phyloP scores from a whole-genome alignment of 306 rosid species.

The Castanea mollissima region DNA sequence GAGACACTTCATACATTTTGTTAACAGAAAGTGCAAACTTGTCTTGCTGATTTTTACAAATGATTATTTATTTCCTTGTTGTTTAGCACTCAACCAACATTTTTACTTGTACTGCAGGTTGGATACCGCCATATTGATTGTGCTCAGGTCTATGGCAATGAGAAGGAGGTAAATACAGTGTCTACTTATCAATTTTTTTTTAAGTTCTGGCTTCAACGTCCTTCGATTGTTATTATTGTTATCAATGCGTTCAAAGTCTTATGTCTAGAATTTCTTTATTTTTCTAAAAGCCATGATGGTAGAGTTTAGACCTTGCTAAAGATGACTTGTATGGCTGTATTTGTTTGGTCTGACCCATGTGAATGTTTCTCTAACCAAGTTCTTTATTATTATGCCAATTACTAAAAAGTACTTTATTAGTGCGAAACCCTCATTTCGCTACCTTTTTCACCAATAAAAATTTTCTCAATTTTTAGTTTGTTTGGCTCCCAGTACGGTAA shows the following conservation, averaged over 20 bases:
- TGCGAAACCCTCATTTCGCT: too few relatives aligned
- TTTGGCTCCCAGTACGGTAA: too few relatives aligned
- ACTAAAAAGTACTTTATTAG: too few relatives aligned
- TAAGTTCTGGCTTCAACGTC: not conserved
- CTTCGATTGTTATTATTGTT: not conserved
- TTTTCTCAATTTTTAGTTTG: too few relatives aligned
- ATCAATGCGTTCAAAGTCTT: not conserved
- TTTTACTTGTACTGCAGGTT: conserved; percentile 33
- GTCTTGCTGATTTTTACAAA: not conserved
- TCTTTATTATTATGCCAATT: too few relatives aligned
- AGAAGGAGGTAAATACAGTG: conserved; percentile 19
- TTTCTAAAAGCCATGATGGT: not conserved
- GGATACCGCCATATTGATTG: conserved; percentile 90
- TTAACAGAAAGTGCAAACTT: too few relatives aligned
- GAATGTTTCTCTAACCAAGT: too few relatives aligned
- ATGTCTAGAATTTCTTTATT: not conserved
- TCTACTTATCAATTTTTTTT: too few relatives aligned
- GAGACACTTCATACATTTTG: too few relatives aligned
- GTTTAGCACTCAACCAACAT: not conserved
- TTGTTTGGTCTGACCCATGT: too few relatives aligned
- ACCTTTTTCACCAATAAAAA: too few relatives aligned
- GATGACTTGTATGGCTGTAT: not conserved
- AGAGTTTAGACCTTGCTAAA: not conserved
- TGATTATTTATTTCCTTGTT: not conserved
- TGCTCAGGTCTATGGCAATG: conserved; percentile 70